Percentiles rank a stretch among this genome's conserved stretches.
Evolutionary conservation across 2,329 filamentous ascomycete species (phyloP).

Genomic region (Sphaerostilbella broomeana): DNA sequence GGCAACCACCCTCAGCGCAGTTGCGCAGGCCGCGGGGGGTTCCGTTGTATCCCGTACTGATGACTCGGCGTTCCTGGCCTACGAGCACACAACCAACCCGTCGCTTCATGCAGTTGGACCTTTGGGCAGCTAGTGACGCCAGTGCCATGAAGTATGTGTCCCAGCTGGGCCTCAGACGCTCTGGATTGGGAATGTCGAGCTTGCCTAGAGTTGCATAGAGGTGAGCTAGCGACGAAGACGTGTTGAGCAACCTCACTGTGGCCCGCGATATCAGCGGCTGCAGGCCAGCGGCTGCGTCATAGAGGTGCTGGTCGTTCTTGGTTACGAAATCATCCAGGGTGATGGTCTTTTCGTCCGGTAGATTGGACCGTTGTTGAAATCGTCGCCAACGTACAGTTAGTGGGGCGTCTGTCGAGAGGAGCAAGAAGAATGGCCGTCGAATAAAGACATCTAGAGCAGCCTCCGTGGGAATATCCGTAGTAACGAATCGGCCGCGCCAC

Average conservation of each 20-base stretch:
- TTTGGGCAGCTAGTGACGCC: constrained; percentile 81
- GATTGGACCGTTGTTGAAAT: constrained; percentile 43
- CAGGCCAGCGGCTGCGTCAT: constrained; percentile 56
- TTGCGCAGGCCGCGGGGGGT: constrained; percentile 86
- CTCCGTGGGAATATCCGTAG: constrained; percentile 72
- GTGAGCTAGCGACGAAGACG: constrained; percentile 62
- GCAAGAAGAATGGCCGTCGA: constrained; percentile 83
- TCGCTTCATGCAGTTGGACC: constrained; percentile 97
- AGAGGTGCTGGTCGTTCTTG: constrained; percentile 67
- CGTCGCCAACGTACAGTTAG: constrained; percentile 77
- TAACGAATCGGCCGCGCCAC: constrained; percentile 83
- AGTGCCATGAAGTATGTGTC: constrained; percentile 98
- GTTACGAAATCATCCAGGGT: constrained; percentile 51
- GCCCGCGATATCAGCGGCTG: constrained; percentile 75
- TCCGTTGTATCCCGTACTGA: constrained; percentile 95
- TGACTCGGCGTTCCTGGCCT: constrained; percentile 69
- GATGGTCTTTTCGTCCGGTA: constrained; percentile 21
- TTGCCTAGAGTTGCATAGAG: constrained; percentile 66
- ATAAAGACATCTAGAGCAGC: constrained; percentile 66
- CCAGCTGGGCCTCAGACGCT: constrained; percentile 83
- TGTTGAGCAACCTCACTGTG: constrained; percentile 80
- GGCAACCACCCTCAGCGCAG: constrained; percentile 88
- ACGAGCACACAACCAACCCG: constrained; percentile 93
- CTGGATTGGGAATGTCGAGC: constrained; percentile 69
- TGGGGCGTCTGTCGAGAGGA: constrained; percentile 87